Evolutionary conservation across 805 yeast genomes (phyloP), one percentile per base, ranked within the genome.

Genomic region (Tetrapisispora arboricola): DNA sequence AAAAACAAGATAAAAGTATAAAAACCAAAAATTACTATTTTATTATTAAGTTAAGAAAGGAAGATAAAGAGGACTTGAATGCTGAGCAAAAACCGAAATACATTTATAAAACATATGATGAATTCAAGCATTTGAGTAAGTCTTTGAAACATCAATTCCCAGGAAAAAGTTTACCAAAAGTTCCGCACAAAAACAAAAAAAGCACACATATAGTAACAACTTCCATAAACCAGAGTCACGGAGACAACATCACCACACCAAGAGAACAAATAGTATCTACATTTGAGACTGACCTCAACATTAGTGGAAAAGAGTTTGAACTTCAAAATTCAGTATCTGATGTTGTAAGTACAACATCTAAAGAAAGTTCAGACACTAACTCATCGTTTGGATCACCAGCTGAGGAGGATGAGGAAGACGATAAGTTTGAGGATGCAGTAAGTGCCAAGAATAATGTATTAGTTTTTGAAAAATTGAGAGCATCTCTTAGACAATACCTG

Each of bases 401-500:
- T 15, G 41, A 31, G 13, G 53, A 51, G 16, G 25, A 15, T 19
- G 32, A 18, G 3, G 26, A 36, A 19, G 30, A 40, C 6, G 41
- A 31, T n/a, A 53, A 51, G 16, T 51, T 50, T 36, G 50, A 55
- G 20, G 61, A 56, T 36, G 57, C 55, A 9, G 19, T 41, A 6
- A 57, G 51, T 16, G 33, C 46, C 1, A 49, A 44, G 18, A 48
- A 49, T 16, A 45, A 40, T 7, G 58, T 55, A 28, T 65, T 84
- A 24, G 73, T 78, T 2, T 71, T 94, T 22, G 97, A 90, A 57
- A 79, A 77, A 48, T 72, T 85, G 49, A 67, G 97, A 32, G 68
- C 86, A 9, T 75, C 94, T 0, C 66, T 90, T 34, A 68, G 96
- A 36, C 84, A 86, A 0, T 90, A 84, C 52, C 53, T 90, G 36